Evolutionary conservation across 176 grass and related monocot genomes (phyloP), one percentile per base, ranked within the genome.

Genomic region (Triticum dicoccoides): DNA sequence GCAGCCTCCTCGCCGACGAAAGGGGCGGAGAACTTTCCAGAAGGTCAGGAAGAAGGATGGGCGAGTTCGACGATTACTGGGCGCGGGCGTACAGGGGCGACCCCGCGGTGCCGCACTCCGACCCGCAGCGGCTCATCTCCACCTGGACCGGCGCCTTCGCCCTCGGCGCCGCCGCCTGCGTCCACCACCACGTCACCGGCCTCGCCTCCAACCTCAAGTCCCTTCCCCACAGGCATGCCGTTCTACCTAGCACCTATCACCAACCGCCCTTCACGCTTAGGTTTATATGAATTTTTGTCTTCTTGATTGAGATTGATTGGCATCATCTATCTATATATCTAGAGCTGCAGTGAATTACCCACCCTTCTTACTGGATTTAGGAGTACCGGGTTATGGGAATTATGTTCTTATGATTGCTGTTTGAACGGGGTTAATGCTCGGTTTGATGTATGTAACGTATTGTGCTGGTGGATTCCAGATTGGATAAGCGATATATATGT

Each of bases 51-150:
- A 3, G 39, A 58, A 88, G 73, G 35, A 87, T 88, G 83, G 82
- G 84, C 33, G 88, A 89, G 79, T 95, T 98, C 91, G 93, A 95
- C 47, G 93, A 95, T 35, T 89, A 84, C 74, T 94, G 91, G 84
- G 89, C 88, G 41, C 86, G 81, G 44, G 88, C 86, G 47, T 98
- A 96, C 76, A 93, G 91, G 63, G 93, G 96, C 44, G 93, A 98
- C 84, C 85, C 85, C 8, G 96, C 90, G 39, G 93, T 98, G 44
- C 96, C 93, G 81, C 93, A 95, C 88, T 87, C 93, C 0, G 90
- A 98, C 79, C 90, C 93, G 14, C 86, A 92, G 39, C 82, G 88
- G 21, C 83, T 98, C 25, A 61, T 91, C 17, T 39, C 76, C 83
- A 94, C 86, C 33, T 98, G 96, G 93, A 91, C 72, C 21, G 93